Percentiles rank a stretch among this genome's conserved stretches.
These are phyloP conservation scores for Coprinellus aureogranulatus DNA, from an alignment of 768 basidiomycete genomes.

Conservation along the genomic window DNA sequence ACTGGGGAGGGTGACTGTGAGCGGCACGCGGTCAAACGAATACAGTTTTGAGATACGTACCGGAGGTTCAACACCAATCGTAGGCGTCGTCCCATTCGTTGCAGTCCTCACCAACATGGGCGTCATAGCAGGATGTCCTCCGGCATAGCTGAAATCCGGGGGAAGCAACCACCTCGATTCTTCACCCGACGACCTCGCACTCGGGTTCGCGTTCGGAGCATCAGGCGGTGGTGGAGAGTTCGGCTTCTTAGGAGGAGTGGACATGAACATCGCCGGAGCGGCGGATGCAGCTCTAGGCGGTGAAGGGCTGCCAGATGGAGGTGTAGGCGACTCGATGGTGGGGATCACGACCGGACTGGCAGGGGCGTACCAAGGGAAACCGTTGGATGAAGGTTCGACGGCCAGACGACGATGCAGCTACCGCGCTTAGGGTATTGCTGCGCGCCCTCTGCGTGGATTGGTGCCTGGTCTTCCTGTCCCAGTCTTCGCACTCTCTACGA, in stretches of 20 bases:
- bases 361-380: neutral
- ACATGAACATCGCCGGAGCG: neutral
- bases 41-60: neutral
- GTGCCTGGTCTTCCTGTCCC: no score
- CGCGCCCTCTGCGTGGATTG: no score
- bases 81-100: neutral
- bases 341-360: neutral
- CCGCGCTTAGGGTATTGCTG: slow-evolving; percentile 21
- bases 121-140: neutral
- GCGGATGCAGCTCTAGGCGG: neutral
- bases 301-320: neutral
- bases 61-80: slow-evolving; percentile 2
- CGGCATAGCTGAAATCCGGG: neutral
- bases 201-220: neutral
- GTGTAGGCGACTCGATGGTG: neutral
- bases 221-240: neutral
- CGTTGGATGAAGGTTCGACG: neutral
- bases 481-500: no score
- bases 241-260: neutral
- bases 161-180: neutral
- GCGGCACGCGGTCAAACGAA: neutral
- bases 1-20: neutral
- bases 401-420: slow-evolving; percentile 42
- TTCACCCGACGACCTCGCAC: neutral
- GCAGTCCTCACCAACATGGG: neutral